A percentile compares a stretch with the other conserved stretches of the same genome.
These are phyloP conservation scores for Fusarium sp. DNA, from an alignment of 2,329 filamentous ascomycete species.

Conservation along the genomic window DNA sequence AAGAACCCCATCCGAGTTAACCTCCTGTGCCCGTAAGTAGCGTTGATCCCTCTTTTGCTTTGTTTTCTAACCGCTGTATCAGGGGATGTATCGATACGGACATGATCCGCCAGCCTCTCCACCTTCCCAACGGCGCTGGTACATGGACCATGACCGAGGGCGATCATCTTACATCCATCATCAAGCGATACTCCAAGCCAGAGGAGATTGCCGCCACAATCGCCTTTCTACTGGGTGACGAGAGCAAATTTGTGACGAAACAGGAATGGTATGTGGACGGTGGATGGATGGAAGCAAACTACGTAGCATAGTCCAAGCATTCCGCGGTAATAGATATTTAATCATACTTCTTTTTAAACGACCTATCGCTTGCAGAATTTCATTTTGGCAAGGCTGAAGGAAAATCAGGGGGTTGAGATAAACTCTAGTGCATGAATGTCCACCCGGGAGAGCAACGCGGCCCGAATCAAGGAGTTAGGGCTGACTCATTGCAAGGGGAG, in stretches of 20 bases:
- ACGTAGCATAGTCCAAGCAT: constrained; percentile 19
- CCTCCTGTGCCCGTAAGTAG: constrained; percentile 34
- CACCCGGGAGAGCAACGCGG: background rate
- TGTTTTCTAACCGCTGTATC: background rate
- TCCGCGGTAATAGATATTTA: background rate
- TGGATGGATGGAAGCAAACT: constrained; percentile 42
- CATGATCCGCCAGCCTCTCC: constrained; percentile 42
- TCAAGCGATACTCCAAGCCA: constrained; percentile 41
- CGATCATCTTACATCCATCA: constrained; percentile 39
- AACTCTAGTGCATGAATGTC: background rate
- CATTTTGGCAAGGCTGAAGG: background rate
- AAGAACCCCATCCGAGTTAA: constrained; percentile 41
- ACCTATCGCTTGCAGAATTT: background rate
- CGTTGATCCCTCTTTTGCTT: fast-evolving
- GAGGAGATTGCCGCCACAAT: constrained; percentile 45
- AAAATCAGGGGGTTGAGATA: background rate
- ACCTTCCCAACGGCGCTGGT: constrained; percentile 35
- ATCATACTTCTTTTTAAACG: background rate
- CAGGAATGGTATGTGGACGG: constrained; percentile 45
- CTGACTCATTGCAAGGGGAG: background rate
- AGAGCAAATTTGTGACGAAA: constrained; percentile 46
- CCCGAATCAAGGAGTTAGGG: background rate
- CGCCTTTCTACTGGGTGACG: constrained; percentile 46
- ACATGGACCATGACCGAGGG: constrained; percentile 42
- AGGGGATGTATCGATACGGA: constrained; percentile 44